phyloP scores from a whole-genome alignment of 2,329 filamentous ascomycete genomes.

The Blumeria graminis region DNA sequence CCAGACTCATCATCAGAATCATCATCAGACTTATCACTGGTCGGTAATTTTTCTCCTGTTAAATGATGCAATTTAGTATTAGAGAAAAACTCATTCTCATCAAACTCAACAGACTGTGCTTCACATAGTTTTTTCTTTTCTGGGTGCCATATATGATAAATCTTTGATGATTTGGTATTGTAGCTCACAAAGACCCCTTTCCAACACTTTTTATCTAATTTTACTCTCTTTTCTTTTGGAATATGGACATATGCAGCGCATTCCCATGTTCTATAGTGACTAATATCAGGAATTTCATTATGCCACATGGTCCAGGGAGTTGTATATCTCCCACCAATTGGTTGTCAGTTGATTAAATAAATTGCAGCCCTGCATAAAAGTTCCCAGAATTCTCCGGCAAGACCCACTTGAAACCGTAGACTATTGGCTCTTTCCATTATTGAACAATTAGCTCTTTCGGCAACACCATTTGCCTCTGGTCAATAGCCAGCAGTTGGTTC shows the following conservation, averaged over 20 bases:
- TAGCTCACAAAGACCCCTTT: neutral
- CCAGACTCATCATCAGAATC: no score
- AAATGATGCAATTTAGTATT: no score
- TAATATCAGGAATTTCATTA: neutral
- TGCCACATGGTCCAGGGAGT: no score
- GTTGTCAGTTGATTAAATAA: neutral
- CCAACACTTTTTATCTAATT: slow-evolving; percentile 1
- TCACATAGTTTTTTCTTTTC: no score
- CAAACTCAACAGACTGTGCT: no score
- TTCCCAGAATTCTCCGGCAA: neutral
- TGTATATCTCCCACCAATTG: neutral
- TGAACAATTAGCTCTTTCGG: no score
- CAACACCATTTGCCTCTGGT: no score
- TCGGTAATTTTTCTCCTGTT: no score
- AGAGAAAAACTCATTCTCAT: no score
- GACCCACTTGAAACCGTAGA: neutral
- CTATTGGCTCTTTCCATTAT: neutral
- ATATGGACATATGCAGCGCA: neutral
- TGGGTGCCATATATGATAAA: no score
- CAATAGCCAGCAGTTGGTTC: no score
- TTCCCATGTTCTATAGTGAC: neutral
- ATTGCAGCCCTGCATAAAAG: neutral
- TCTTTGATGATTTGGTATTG: neutral
- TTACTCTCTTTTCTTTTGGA: neutral
- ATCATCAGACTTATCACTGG: no score